Evolutionary conservation across 495 filamentous ascomycete genomes (phyloP), one percentile per base, ranked within the genome.

Genomic region (Lasiosphaeris hirsuta): DNA sequence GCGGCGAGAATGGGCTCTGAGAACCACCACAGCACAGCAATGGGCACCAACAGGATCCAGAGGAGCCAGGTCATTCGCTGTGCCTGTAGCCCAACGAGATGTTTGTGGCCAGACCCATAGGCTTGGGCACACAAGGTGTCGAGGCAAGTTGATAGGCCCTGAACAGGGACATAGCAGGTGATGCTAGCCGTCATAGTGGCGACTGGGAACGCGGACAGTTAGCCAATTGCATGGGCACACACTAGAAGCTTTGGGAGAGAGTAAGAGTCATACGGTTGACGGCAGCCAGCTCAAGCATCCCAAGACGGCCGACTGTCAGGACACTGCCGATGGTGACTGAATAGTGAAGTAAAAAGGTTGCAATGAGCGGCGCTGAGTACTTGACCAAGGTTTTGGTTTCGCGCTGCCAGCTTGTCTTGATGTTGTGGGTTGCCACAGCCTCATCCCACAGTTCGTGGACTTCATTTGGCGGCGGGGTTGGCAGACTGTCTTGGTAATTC

Each of bases 401-500:
- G 54, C 89, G 82, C 63, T 84, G 83, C 88, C 90, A 95, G 0
- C 88, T 90, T 2, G 91, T 96, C 50, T 87, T 83, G 56, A 95
- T 88, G 57, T 77, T 74, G 4, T 89, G 87, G 3, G 82, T 78
- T 0, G 80, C 76, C n/a, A 93, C 89, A 1, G 90, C 89, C 40
- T 88, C 84, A 55, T 90, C 87, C 90, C 90, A 96, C 71, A 47
- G 52, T 47, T 61, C 66, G 54, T 63, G 39, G 7, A 67, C 51
- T 35, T 63, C 63, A 1, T 63, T 43, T 10, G 56, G 23, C 4
- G 57, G 54, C 7, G 61, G 62, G 1, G 61, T 63, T 17, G 48
- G 38, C 7, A 40, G 19, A 1, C 38, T 17, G 1, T 55, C 49
- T 1, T 49, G 45, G 30, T n/a, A 33, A 10, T 18, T 19, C 9